Percentiles rank a stretch among this genome's conserved stretches.
Evolutionary conservation across 1,284 basidiomycete species (phyloP).

Genomic region (Pseudomicrostroma phylloplanum): DNA sequence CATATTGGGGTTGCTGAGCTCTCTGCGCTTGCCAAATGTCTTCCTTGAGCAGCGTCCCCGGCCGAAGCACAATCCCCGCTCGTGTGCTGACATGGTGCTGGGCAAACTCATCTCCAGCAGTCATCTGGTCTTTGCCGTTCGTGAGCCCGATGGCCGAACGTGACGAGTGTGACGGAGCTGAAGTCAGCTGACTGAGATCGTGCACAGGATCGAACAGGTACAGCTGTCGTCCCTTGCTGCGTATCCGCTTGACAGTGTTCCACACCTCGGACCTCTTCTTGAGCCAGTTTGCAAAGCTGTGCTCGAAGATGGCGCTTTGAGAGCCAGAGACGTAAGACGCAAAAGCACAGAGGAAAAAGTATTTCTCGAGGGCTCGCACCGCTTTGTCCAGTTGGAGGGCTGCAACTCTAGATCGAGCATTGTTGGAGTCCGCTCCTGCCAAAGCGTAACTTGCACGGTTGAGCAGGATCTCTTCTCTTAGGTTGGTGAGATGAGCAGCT

Average conservation of each 20-base stretch:
- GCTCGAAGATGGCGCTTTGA: slow-evolving; percentile 61
- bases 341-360: slow-evolving; percentile 91
- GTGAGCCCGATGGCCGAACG: slow-evolving; percentile 17
- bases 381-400: slow-evolving; percentile 36
- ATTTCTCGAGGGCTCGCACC: slow-evolving; percentile 56
- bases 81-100: slow-evolving; percentile 45
- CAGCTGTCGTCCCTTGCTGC: slow-evolving; percentile 35
- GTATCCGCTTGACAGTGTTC: slow-evolving; percentile 55
- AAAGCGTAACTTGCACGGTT: slow-evolving; percentile 32
- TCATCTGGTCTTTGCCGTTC: slow-evolving; percentile 21
- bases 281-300: slow-evolving; percentile 80
- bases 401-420: slow-evolving; percentile 7
- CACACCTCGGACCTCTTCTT: slow-evolving; percentile 82
- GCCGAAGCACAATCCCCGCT: slow-evolving; percentile 45
- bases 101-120: slow-evolving; percentile 49
- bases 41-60: slow-evolving; percentile 44
- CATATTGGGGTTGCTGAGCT: slow-evolving; percentile 14
- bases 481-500: slow-evolving; percentile 44
- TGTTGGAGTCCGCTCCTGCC: slow-evolving; percentile 3
- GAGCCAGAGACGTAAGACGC: slow-evolving; percentile 76
- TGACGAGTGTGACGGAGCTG: too few species aligned
- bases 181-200: slow-evolving; percentile 24
- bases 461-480: slow-evolving; percentile 44
- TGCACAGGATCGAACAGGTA: slow-evolving; percentile 50
- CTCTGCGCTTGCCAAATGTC: slow-evolving; percentile 45